Conservation (phyloP, 2,329 filamentous ascomycete species). For the Xylaria sp. region DNA sequence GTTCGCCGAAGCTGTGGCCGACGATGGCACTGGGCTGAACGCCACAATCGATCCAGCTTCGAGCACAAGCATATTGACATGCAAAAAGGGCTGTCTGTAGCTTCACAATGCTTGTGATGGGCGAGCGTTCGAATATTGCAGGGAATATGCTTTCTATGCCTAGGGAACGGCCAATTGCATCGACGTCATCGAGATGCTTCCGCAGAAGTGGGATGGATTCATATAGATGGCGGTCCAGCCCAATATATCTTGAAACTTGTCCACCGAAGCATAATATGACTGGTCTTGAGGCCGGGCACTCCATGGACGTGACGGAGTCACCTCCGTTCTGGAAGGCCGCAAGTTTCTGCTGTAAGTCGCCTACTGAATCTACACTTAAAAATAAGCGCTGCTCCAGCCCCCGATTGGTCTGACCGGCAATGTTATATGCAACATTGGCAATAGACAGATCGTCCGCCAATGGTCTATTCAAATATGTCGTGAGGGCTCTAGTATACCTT, state of each 20-base stretch:
- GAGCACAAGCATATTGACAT: slow-evolving; percentile 52
- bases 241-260: slow-evolving; percentile 48
- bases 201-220: slow-evolving; percentile 42
- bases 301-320: slow-evolving; percentile 12
- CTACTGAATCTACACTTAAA: slow-evolving; percentile 44
- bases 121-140: slow-evolving; percentile 45
- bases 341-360: slow-evolving; percentile 44
- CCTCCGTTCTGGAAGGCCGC: slow-evolving; percentile 8
- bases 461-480: slow-evolving; percentile 26
- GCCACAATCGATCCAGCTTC: slow-evolving; percentile 52
- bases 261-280: slow-evolving; percentile 53
- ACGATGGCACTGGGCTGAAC: slow-evolving; percentile 46
- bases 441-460: slow-evolving; percentile 19
- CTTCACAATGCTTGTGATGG: slow-evolving; percentile 41
- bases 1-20: slow-evolving; percentile 57
- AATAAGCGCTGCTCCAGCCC: slow-evolving; percentile 39
- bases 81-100: slow-evolving; percentile 56
- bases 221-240: slow-evolving; percentile 48
- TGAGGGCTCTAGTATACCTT: slow-evolving; percentile 33
- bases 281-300: slow-evolving; percentile 34
- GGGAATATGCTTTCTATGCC: slow-evolving; percentile 48
- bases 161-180: slow-evolving; percentile 23
- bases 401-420: slow-evolving; percentile 47
- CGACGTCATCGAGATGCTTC: slow-evolving; percentile 40
- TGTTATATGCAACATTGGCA: slow-evolving; percentile 49